Base-by-base conservation (phyloP, 1,139 yeast species). In the Geotrichum citri-aurantii region DNA sequence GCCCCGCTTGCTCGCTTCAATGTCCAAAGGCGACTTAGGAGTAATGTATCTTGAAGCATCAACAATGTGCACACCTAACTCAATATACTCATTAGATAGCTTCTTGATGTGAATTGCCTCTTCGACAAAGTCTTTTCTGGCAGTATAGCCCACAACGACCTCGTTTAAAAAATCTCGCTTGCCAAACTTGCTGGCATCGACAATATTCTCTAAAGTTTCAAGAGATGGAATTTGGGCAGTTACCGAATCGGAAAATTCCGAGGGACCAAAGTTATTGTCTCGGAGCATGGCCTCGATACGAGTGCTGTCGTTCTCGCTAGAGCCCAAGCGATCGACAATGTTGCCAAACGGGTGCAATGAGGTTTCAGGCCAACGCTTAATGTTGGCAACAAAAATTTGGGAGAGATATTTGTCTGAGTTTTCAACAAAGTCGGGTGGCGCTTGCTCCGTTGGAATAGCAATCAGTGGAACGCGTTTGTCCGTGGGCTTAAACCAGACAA, bases 351-450 rank as follows among this genome's bases (percentile, higher is more conserved):
- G 99, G 77, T 93, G 99, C 72, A 93, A 80, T 0, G 98, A 92
- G 23, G 98, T 93, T 73, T 93, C 93, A 70, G 99, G 99, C 99
- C 99, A 93, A 74, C 99, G 86, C 72, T 93, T 93, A 67, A 93
- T 92, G 2, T 96, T 87, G 0, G 98, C 97, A 62, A 93, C 95
- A 69, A 92, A 93, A 57, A 91, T 76, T 66, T 86, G 88, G 70
- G 88, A 84, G 0, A 88, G 80, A 67, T 93, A 93, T 58, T 79
- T 80, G 61, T 88, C 95, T 65, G 91, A 96, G 67, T 90, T 90
- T 64, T 90, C 96, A 50, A 93, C 93, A 74, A 93, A 92, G 71
- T 92, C 98, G 62, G 81, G 83, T 44, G 99, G 98, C 0, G 97
- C 98, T 72, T 93, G 97, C 70, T 93, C 98, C 1, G 97, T 92